Evolutionary conservation across 2,329 filamentous ascomycete genomes (phyloP), one percentile per base, ranked within the genome.

Genomic region (Pseudogymnoascus sp.): DNA sequence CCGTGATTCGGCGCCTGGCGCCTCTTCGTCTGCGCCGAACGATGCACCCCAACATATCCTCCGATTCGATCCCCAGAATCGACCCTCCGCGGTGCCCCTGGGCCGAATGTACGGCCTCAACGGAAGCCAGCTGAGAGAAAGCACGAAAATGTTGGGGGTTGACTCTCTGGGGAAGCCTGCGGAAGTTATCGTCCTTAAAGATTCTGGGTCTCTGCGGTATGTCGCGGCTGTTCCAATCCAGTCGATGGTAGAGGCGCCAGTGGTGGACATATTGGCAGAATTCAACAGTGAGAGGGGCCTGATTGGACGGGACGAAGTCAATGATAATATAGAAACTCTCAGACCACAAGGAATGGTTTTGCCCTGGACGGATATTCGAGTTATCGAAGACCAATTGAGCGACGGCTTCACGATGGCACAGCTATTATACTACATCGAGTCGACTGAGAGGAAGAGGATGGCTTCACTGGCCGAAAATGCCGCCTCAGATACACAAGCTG

Each of bases 181-280:
- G 0, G 67, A 73, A 31, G 68, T 74, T 17, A 67, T 74, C 57
- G 67, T 74, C 15, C 68, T 74, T n/a, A 68, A 69, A 65, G 71
- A 73, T 62, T 69, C 69, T 1, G 65, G 67, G 38, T 35, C 69
- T 17, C 50, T 57, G n/a, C 50, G 50, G 26, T 57, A 57, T 19
- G 50, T 57, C 8, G 50, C 50, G 50, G 13, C 50, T 5, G n/a
- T 2, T 13, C 59, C 33, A 19, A 13, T 38, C n/a, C 50, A 57
- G 7, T 33, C 50, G 50, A 61, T 23, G 15, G 38, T 61, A 35
- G 21, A 67, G 23, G 44, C 67, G 11, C 64, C 69, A 21, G 62
- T 64, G 60, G 68, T 74, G 42, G 70, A 74, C 66, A 74, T 74
- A 50, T 35, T 73, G 40, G 66, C 64, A 4, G 63, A 64, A 60